A percentile compares a stretch with the other conserved stretches of the same genome.
These are phyloP conservation scores for Citrus trifoliata DNA, from an alignment of 345 rosid genomes.

Conservation along the genomic window DNA sequence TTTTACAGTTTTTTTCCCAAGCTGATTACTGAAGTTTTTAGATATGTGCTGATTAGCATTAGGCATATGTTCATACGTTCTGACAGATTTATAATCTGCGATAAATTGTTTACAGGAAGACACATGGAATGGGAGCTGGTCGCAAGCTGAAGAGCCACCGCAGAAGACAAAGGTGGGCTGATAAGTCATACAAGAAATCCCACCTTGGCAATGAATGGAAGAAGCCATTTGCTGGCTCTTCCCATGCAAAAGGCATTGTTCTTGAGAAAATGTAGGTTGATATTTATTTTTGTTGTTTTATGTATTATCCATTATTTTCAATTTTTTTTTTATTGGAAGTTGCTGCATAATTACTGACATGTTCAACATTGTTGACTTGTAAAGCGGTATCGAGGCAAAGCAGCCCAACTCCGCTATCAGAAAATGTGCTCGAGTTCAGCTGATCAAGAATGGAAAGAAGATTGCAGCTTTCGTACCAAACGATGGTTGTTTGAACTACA, in stretches of 20 bases:
- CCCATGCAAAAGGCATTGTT: conserved; percentile 71
- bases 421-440: conserved; percentile 40
- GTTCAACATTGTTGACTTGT: background rate
- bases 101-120: conserved; percentile 29
- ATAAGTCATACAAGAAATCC: conserved; percentile 43
- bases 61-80: background rate
- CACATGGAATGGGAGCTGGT: conserved; percentile 68
- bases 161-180: conserved; percentile 46
- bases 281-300: background rate
- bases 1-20: background rate
- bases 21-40: background rate
- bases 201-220: conserved; percentile 49
- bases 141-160: conserved; percentile 42
- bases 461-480: conserved; percentile 45
- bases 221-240: conserved; percentile 62
- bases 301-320: background rate
- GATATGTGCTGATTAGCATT: background rate
- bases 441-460: conserved; percentile 45
- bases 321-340: background rate
- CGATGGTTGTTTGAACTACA: conserved; percentile 45
- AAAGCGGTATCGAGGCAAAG: conserved; percentile 46
- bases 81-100: background rate
- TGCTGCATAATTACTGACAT: background rate
- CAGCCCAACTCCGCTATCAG: conserved; percentile 50
- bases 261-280: conserved; percentile 53